A percentile compares a stretch with the other conserved stretches of the same genome.
These are phyloP conservation scores for Candida nanaspora DNA, from an alignment of 805 yeast species.

Conservation along the genomic window DNA sequence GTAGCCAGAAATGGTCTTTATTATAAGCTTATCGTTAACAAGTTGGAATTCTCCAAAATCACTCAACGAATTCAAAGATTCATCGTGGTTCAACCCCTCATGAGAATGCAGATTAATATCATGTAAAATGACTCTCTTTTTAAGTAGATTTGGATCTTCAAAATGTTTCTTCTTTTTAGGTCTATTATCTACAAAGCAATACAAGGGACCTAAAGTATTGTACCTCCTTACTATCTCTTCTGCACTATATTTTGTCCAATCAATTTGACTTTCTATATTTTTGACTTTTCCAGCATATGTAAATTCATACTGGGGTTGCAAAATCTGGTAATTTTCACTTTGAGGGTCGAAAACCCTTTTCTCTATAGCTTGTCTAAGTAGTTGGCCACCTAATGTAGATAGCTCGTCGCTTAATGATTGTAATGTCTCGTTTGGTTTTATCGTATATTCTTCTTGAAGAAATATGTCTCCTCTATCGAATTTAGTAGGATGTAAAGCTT, in stretches of 20 bases:
- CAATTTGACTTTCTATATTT: constrained; percentile 32
- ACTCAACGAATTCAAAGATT: no score
- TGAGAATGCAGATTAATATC: constrained; percentile 30
- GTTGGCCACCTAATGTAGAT: constrained; percentile 54
- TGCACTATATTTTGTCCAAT: constrained; percentile 38
- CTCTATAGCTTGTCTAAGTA: constrained; percentile 40
- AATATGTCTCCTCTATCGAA: constrained; percentile 78
- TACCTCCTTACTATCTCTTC: constrained; percentile 32
- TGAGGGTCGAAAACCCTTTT: constrained; percentile 21
- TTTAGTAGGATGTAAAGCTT: constrained; percentile 79
- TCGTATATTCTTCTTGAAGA: constrained; percentile 40
- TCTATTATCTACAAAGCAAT: constrained; percentile 33
- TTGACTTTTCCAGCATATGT: constrained; percentile 56
- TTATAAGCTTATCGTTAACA: constrained; percentile 20
- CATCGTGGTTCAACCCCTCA: no score
- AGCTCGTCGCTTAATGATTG: constrained; percentile 40
- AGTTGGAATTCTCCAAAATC: constrained; percentile 22
- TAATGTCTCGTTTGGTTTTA: constrained; percentile 38
- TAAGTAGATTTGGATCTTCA: neutral
- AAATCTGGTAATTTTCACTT: constrained; percentile 6
- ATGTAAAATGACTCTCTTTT: constrained; percentile 40
- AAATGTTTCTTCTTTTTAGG: constrained; percentile 18
- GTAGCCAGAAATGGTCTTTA: constrained; percentile 38
- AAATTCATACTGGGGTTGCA: constrained; percentile 23
- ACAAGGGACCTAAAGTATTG: constrained; percentile 52